Base-by-base conservation (phyloP, 768 basidiomycete species). In the Leucocoprinus leucothites region DNA sequence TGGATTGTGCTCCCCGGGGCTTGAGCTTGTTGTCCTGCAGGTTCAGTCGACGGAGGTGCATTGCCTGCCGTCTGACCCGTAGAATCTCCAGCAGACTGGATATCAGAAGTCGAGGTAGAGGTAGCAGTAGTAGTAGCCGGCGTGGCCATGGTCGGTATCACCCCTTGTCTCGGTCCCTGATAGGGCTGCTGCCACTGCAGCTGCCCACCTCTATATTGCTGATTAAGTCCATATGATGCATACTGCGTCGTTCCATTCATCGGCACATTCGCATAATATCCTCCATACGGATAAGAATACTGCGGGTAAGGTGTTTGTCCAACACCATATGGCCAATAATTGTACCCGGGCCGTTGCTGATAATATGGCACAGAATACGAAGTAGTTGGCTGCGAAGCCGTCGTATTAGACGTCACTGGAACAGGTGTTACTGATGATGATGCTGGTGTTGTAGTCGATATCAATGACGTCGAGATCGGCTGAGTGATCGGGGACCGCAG, bases 281-380 rank as follows among this genome's bases (percentile, higher is more conserved):
- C 51, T 8, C 53, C 34, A 36, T 58, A 58, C 11, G 58, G 48
- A 24, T 56, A 58, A 26, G 53, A 31, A 43, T 48, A 58, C 31
- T 55, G 48, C 16, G 65, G 19, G 28, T 65, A 67, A 21, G 51
- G 61, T n/a, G 64, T 51, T 35, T 61, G 60, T 19, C 46, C 47
- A 25, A 62, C 22, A 18, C 60, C 59, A 57, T 74, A 74, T 16
- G 69, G 60, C 73, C 73, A 76, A 56, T 72, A 73, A 51, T 74
- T 70, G 51, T 73, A 71, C 19, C 68, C 62, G 11, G 67, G 59
- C 46, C 67, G 48, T 11, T 57, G 68, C 38, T 51, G 45, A 52
- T 63, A 58, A 61, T 61, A 34, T 47, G 47, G 42, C 28, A 58
- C 26, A 34, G 54, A 34, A 26, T 24, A 57, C 21, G 57, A 57